These are phyloP conservation scores for Fusarium denticulatum DNA, from an alignment of 2,329 filamentous ascomycete species.

Conservation along the genomic window DNA sequence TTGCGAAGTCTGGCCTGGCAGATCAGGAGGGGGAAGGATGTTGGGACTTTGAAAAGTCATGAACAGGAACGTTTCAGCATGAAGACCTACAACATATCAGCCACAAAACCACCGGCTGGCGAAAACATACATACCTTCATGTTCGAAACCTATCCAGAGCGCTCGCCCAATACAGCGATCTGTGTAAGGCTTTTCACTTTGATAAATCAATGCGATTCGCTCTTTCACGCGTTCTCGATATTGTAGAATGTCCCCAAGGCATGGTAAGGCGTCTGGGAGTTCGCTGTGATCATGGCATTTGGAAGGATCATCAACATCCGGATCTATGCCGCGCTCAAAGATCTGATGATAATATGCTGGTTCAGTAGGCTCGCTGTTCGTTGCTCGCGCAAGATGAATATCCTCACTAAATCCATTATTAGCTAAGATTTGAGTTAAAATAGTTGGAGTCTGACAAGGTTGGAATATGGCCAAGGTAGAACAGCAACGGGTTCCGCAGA, in stretches of 20 bases:
- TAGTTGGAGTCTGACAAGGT: slow-evolving; percentile 7
- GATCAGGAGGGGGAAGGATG: not conserved
- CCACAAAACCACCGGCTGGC: too few relatives aligned
- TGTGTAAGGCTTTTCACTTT: not conserved
- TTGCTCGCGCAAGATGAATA: slow-evolving; percentile 18
- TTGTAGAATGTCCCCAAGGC: slow-evolving; percentile 1
- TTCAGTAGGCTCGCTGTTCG: not conserved
- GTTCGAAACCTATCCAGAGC: slow-evolving; percentile 32
- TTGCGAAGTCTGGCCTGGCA: slow-evolving; percentile 7
- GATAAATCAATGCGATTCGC: slow-evolving; percentile 6
- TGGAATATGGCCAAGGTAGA: slow-evolving; percentile 29
- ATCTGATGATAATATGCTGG: slow-evolving; percentile 11
- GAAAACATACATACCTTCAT: not conserved
- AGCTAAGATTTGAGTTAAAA: accelerated
- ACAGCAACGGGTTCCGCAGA: slow-evolving; percentile 19
- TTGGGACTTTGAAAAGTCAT: slow-evolving; percentile 27
- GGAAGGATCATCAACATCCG: slow-evolving; percentile 18
- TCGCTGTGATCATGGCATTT: slow-evolving; percentile 30
- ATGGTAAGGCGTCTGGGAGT: slow-evolving; percentile 18
- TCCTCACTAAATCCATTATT: not conserved
- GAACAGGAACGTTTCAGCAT: slow-evolving; percentile 27
- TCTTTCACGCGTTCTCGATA: slow-evolving; percentile 23
- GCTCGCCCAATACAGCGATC: slow-evolving; percentile 11
- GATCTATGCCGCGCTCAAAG: slow-evolving; percentile 19
- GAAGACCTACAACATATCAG: slow-evolving; percentile 1